Conservation (phyloP, 2,329 filamentous ascomycete species). For the Beauveria sp. region DNA sequence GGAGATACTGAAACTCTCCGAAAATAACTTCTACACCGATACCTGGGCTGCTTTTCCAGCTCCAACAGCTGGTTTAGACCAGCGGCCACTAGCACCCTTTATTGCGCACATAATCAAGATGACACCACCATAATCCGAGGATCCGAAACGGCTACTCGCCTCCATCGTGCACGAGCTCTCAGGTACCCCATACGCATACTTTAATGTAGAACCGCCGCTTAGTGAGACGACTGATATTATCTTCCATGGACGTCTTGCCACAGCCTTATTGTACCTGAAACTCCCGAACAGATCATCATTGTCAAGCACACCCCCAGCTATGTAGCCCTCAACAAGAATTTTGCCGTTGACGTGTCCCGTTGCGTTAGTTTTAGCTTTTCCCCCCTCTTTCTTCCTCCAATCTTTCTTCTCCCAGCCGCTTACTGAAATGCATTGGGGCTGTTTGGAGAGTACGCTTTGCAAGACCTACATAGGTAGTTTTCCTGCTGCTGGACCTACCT, state of each 20-base stretch:
- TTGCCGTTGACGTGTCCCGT: neutral
- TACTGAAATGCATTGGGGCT: neutral
- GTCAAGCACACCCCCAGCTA: neutral
- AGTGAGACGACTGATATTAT: conserved; percentile 1
- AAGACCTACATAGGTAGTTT: neutral
- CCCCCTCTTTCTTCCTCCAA: too few relatives aligned
- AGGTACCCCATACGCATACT: neutral
- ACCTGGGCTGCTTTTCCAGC: too few relatives aligned
- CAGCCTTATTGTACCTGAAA: neutral
- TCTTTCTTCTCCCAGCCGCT: too few relatives aligned
- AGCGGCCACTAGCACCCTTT: neutral
- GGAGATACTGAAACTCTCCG: neutral
- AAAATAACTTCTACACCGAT: neutral
- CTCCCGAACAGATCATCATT: neutral
- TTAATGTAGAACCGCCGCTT: neutral
- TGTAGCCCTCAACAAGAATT: neutral
- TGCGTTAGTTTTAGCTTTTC: neutral
- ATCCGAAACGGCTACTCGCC: neutral
- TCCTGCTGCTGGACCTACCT: neutral
- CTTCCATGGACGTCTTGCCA: neutral
- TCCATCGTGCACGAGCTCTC: neutral
- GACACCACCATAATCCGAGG: neutral
- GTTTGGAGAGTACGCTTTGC: neutral
- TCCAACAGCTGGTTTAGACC: neutral
- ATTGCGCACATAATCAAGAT: neutral